Evolutionary conservation across 108 stramenopile genomes (phyloP), one percentile per base, ranked within the genome.

Genomic region (Nannochloropsis oceanica): DNA sequence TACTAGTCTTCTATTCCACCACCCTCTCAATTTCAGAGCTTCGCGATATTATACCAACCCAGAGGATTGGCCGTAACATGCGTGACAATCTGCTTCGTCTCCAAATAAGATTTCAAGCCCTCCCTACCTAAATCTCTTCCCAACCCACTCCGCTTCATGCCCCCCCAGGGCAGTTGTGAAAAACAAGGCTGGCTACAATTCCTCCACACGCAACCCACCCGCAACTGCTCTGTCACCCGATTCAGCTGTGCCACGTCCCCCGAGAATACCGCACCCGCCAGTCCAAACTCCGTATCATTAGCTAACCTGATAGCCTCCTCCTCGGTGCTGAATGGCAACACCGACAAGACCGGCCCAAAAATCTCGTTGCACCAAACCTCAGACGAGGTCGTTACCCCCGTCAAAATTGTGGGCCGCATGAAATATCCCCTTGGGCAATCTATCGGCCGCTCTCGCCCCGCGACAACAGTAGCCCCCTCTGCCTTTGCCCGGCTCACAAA

Each of bases 71-170:
- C 80, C 26, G 26, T 27, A 8, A 81, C 80, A 25, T 81, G 26
- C n/a, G 25, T 27, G 2, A 81, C 42, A 11, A 87, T 44, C 81
- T 88, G 84, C 73, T 99, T 99, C 7, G 92, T 94, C 80, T 97
- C 97, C 27, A 96, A 82, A 91, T 97, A 99, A 89, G 97, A 96
- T 12, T 93, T 93, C 11, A 98, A 88, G 11, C 97, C 99, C 83
- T 94, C 43, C 13, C 85, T 79, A 80, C 95, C 94, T 8, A 97
- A 96, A 89, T 99, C 99, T 80, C 97, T 92, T 79, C 99, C 99
- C n/a, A 98, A 85, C 12, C 99, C 97, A 87, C 95, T 96, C 83
- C 96, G 96, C 87, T 97, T 97, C 83, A 95, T 92, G 25, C 99
- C 99, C 43, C 99, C 99, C 89, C 97, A 99, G 13, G 97, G 97